Conservation (phyloP, 1,284 basidiomycete genomes). For the Calocybe gambosa region DNA sequence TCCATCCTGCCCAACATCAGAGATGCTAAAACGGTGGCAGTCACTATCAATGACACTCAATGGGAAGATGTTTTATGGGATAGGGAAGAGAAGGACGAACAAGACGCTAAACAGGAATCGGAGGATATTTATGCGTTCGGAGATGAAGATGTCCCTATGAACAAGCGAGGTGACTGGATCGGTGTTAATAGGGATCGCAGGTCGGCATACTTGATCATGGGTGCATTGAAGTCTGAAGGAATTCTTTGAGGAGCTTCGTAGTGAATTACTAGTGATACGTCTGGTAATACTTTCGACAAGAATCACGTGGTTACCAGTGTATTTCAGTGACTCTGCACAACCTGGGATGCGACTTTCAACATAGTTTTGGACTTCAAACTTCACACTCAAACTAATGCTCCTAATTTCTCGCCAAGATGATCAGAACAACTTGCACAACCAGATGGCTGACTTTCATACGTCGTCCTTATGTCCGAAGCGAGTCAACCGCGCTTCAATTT, state of each 20-base stretch:
- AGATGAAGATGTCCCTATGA: conserved; percentile 42
- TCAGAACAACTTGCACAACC: conserved; percentile 7
- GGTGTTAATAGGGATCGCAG: conserved; percentile 70
- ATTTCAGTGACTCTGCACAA: neutral
- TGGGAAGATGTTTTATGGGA: conserved; percentile 78
- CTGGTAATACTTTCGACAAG: too few species aligned
- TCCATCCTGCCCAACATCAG: conserved; percentile 65
- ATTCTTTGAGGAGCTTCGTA: conserved; percentile 43
- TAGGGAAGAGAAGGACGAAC: conserved; percentile 40
- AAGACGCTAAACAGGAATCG: conserved; percentile 19
- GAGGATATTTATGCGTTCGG: conserved; percentile 51
- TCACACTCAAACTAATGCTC: conserved; percentile 4
- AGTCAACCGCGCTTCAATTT: conserved; percentile 63
- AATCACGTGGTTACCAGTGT: conserved; percentile 2
- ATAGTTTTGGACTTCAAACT: neutral
- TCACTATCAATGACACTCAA: conserved; percentile 65
- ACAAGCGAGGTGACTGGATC: conserved; percentile 59
- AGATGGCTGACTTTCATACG: conserved; percentile 7
- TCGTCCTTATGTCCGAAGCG: conserved; percentile 12
- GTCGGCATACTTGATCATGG: conserved; percentile 72
- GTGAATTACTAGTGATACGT: too few species aligned
- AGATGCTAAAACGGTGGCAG: conserved; percentile 65
- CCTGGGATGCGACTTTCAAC: neutral
- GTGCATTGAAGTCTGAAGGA: conserved; percentile 64
- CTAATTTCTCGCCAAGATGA: conserved; percentile 10